Evolutionary conservation across 768 basidiomycete genomes (phyloP), one percentile per base, ranked within the genome.

Genomic region (Auricularia sp.): DNA sequence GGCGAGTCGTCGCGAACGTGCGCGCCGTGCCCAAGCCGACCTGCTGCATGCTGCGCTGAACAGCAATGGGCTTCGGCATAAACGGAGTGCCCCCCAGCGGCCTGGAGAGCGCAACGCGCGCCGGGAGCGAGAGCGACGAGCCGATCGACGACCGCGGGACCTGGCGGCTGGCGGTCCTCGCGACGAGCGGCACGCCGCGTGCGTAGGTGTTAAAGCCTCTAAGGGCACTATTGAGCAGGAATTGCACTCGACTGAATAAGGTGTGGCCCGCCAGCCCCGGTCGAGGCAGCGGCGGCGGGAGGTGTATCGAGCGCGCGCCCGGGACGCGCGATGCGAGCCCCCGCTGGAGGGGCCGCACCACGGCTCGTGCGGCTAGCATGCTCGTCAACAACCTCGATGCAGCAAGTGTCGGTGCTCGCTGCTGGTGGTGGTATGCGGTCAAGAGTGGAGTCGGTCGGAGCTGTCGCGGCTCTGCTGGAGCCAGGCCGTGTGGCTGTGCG

Each of bases 21-120:
- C 92, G 79, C 0, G 87, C 89, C 0, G 83, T 82, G 44, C 89
- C 89, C 2, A 94, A 78, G 3, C 92, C 92, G 24, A 94, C 82
- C 67, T 90, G 86, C 0, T 82, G 74, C 35, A 88, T 74, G 61
- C 75, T 75, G 21, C 82, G 74, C 7, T 84, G 83, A 2, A 82
- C 73, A 14, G 75, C 68, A 3, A 63, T 58, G 21, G 66, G 44
- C 5, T 64, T 59, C 13, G 68, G 68, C 54, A 68, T 18, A 21
- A 62, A 61, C 24, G 68, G 36, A 5, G 67, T 29, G 34, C 56
- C 56, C 16, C 51, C 34, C 24, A 24, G 62, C 45, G 67, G 67
- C 13, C 63, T 35, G 11, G 63, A 42, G 39, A 68, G 64, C n/a
- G 63, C 61, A n/a, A 66, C 39, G 33, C 67, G 66, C 7, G 63